Evolutionary conservation across 768 basidiomycete species (phyloP), one percentile per base, ranked within the genome.

Genomic region (Podaxis sp.): DNA sequence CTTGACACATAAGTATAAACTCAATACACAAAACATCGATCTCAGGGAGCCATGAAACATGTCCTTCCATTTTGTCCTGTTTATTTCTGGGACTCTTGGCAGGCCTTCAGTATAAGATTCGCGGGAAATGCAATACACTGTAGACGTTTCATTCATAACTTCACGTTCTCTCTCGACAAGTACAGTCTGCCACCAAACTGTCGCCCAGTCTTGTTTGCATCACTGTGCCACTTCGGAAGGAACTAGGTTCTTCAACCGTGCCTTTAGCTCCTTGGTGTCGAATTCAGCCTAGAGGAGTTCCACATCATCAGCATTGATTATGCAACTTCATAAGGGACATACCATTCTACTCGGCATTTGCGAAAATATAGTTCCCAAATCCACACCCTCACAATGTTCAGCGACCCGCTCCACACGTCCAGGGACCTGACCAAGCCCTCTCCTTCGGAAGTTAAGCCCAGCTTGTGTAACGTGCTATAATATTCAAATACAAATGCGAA

Each of bases 341-440:
- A 62, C 61, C 54, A 62, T 41, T 38, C 50, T 62, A 17, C 37
- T n/a, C 12, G 61, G 55, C 33, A 73, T 63, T 7, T 65, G 65
- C 15, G 67, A 66, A 24, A 76, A 60, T 24, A 78, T 68, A 19
- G 70, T 67, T 2, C 71, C 65, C 9, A 76, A 55, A 11, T 73
- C 69, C 1, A 66, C 63, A 3, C 72, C 72, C 63, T 76, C 75
- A 50, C 77, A 78, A 13, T 72, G 68, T 55, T 72, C 69, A 1
- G 55, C 63, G 65, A 69, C 67, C 7, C 59, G 59, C 15, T 61
- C 61, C 13, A 54, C 55, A 13, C 51, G 50, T 9, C n/a, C 29
- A 41, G 58, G 52, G 7, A 38, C 43, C 11, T 59, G 43, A 0
- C 37, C 60, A 19, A 63, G 66, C 29, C 61, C 61, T 38, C 61